Conservation (phyloP, 2,329 filamentous ascomycete genomes). For the Penicillium sp. region DNA sequence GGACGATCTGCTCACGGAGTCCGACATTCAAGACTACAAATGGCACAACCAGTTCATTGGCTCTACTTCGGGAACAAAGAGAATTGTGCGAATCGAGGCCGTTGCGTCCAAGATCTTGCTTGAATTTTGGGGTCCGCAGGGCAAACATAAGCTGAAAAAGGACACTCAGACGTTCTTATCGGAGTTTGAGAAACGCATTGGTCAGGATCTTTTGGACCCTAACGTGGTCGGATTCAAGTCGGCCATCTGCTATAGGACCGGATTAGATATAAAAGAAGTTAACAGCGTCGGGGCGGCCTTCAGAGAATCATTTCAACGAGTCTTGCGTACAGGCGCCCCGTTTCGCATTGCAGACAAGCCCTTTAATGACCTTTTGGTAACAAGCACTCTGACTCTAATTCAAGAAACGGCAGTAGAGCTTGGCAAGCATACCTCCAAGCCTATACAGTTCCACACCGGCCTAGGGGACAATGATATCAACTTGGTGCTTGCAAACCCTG, state of each 20-base stretch:
- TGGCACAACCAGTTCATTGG: constrained; percentile 65
- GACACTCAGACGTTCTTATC: constrained; percentile 28
- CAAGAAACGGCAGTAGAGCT: constrained; percentile 28
- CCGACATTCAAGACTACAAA: constrained; percentile 54
- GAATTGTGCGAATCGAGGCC: constrained; percentile 74
- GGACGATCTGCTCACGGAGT: constrained; percentile 67
- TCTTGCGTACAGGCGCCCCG: constrained; percentile 23
- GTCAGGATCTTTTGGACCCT: constrained; percentile 57
- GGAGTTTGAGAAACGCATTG: constrained; percentile 46
- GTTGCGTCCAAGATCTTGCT: constrained; percentile 60
- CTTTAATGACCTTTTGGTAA: constrained; percentile 68
- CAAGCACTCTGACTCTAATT: constrained; percentile 59
- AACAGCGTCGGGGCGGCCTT: constrained; percentile 32
- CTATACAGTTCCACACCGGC: constrained; percentile 79
- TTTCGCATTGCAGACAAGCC: constrained; percentile 55
- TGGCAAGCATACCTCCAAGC: constrained; percentile 54
- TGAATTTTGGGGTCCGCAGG: constrained; percentile 37
- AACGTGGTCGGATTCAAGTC: constrained; percentile 78
- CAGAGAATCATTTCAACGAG: constrained; percentile 27
- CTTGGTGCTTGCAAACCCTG: constrained; percentile 66
- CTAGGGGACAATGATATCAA: constrained; percentile 76
- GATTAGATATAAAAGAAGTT: constrained; percentile 58
- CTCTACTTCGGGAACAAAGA: constrained; percentile 55
- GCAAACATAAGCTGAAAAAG: constrained; percentile 10
- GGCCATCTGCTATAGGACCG: constrained; percentile 76